Percentiles rank a stretch among this genome's conserved stretches.
Conservation (phyloP, 768 basidiomycete genomes). For the Lentinus tigrinus region DNA sequence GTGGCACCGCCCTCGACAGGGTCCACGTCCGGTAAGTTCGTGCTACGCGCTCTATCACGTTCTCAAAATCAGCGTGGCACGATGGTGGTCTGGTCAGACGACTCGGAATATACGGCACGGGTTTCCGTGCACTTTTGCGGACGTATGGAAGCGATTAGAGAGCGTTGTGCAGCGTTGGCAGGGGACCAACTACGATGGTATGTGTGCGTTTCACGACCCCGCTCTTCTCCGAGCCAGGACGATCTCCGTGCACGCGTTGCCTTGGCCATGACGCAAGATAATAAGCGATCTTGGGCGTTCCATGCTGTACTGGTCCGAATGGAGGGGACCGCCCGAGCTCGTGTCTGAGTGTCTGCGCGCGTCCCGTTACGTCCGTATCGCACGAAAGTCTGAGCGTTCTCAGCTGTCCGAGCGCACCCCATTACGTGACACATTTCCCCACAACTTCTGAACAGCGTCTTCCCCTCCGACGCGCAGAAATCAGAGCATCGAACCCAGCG, state of each 20-base stretch:
- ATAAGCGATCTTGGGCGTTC: not conserved
- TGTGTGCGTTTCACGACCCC: not conserved
- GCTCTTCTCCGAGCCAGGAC: not conserved
- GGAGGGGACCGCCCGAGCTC: not conserved
- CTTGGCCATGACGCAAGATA: not conserved
- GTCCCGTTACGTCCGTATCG: not conserved
- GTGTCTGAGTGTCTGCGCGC: not conserved
- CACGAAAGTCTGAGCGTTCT: not conserved
- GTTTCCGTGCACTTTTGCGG: not conserved
- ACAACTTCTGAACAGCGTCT: not conserved
- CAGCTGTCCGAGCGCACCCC: not conserved
- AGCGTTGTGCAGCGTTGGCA: not conserved
- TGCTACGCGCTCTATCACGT: not conserved
- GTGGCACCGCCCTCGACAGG: slow-evolving; percentile 2
- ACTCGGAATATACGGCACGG: slow-evolving; percentile 6
- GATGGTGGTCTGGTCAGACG: slow-evolving; percentile 1
- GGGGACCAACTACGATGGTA: not conserved
- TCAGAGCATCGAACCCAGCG: not conserved
- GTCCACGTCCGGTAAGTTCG: slow-evolving; percentile 3
- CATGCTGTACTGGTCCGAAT: not conserved
- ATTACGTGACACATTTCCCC: not conserved
- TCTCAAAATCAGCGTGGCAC: not conserved
- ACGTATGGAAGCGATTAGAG: not conserved
- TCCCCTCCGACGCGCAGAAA: not conserved
- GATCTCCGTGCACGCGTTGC: not conserved